Base-by-base conservation (phyloP, 2,329 filamentous ascomycete genomes). In the Amauroascus verrucosus region DNA sequence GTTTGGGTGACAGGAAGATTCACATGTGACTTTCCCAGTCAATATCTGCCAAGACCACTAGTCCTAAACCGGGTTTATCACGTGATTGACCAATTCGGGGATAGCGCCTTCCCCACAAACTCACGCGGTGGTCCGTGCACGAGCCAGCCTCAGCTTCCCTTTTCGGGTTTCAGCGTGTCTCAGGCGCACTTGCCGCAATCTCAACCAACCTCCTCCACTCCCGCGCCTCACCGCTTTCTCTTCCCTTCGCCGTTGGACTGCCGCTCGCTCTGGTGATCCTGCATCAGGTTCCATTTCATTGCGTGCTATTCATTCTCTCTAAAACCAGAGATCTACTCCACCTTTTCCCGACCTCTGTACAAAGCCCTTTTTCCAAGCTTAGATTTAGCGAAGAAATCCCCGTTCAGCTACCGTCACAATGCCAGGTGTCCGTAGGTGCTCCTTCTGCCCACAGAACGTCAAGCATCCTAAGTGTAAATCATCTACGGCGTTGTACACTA, bases 351-450 rank as follows among this genome's bases (percentile, higher is more conserved):
- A 13, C 5, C 26, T 24, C 11, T 6, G 33, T n/a, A 20, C 33
- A 26, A 24, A 35, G 2, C 30, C 33, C 26, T 33, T 28, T 35
- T 22, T 41, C 38, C 35, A 13, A 28, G 28, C 6, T 45, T 6
- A n/a, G 7, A 47, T 4, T 22, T 28, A 38, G 40, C 18, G 41
- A 32, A 37, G 13, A 13, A 20, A 38, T 11, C 38, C 35, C 41
- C 24, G 22, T n/a, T n/a, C n/a, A n/a, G n/a, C n/a, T n/a, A 18
- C 20, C 6, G 37, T 51, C 58, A 64, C 58, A 46, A 67, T 67
- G 65, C 63, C 63, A 56, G 65, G 65, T 58, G 63, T 67, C 56
- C 65, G 65, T 67, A 59, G 61, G 65, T 66, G 38, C 37, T 26
- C 35, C 54, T 28, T 20, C 35, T 53, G 16, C 26, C 2, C 16